Percentiles rank a stretch among this genome's conserved stretches.
These are phyloP conservation scores for Ceratobasidium papillatum DNA, from an alignment of 1,284 basidiomycete genomes.

Conservation along the genomic window DNA sequence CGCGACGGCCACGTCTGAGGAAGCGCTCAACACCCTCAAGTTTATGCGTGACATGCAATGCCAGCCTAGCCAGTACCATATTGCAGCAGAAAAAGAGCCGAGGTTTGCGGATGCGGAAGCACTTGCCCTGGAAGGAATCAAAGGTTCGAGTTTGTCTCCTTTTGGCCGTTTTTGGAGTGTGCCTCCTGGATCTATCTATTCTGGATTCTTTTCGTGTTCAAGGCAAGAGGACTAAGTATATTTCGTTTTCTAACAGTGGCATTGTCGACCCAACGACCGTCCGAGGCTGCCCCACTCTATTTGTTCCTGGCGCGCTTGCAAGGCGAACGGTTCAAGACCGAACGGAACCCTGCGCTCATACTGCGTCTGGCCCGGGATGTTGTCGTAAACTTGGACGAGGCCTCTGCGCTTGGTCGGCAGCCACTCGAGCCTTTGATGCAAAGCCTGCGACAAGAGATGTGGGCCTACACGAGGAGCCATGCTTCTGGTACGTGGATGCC, in stretches of 20 bases:
- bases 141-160: constrained; percentile 36
- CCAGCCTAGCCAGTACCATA: constrained; percentile 34
- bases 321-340: constrained; percentile 37
- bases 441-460: constrained; percentile 36
- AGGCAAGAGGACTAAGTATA: constrained; percentile 17
- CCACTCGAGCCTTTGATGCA: constrained; percentile 31
- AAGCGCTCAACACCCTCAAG: constrained; percentile 38
- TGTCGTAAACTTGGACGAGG: constrained; percentile 33
- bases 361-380: constrained; percentile 36
- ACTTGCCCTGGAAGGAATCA: constrained; percentile 36
- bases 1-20: constrained; percentile 33
- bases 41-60: constrained; percentile 41
- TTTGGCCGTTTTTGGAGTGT: constrained; percentile 19
- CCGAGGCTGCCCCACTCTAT: constrained; percentile 36
- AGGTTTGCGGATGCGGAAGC: constrained; percentile 33
- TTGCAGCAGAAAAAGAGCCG: constrained; percentile 37
- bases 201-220: background rate
- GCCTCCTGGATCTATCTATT: constrained; percentile 8
- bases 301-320: constrained; percentile 35
- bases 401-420: constrained; percentile 22
- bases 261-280: constrained; percentile 21
- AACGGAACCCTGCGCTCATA: constrained; percentile 30
- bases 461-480: constrained; percentile 28
- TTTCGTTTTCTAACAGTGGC: constrained; percentile 31
- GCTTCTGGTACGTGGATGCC: constrained; percentile 12